Percentiles rank a stretch among this genome's conserved stretches.
Conservation (phyloP, 2,329 filamentous ascomycete genomes). For the Sphaerulina vaccinii region DNA sequence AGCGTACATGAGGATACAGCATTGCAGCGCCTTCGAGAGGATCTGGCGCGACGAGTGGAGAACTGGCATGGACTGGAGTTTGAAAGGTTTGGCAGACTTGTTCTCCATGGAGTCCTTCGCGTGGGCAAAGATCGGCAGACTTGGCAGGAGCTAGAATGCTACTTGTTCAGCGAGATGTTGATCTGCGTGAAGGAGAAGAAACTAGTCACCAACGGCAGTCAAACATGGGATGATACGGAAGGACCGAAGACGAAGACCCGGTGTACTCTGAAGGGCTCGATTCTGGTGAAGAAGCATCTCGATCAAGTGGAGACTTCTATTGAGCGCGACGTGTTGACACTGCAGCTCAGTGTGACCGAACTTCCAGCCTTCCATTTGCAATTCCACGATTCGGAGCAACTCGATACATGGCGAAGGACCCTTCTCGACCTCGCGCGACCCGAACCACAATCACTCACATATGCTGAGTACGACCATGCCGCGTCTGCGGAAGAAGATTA, state of each 20-base stretch:
- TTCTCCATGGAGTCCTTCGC: constrained; percentile 82
- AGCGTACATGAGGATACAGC: constrained; percentile 65
- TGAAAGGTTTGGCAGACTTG: constrained; percentile 84
- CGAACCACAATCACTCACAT: constrained; percentile 60
- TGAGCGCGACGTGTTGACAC: constrained; percentile 81
- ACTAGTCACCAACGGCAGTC: constrained; percentile 49
- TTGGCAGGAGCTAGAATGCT: constrained; percentile 98
- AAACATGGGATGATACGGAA: constrained; percentile 63
- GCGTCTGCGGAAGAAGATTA: constrained; percentile 43
- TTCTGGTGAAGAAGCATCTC: constrained; percentile 95
- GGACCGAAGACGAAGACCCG: constrained; percentile 61
- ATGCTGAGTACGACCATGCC: constrained; percentile 75
- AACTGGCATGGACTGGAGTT: constrained; percentile 99
- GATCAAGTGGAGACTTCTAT: constrained; percentile 74
- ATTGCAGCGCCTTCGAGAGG: constrained; percentile 82
- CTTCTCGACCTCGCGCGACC: constrained; percentile 74
- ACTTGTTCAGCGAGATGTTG: constrained; percentile 96
- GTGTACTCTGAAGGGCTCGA: constrained; percentile 93
- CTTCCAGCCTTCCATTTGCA: constrained; percentile 91
- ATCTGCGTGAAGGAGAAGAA: constrained; percentile 99
- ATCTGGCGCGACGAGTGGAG: constrained; percentile 81
- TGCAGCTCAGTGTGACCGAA: constrained; percentile 87
- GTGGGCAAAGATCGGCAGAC: constrained; percentile 95
- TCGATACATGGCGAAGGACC: constrained; percentile 88
- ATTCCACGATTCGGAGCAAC: constrained; percentile 77